These are phyloP conservation scores for Floccularia luteovirens DNA, from an alignment of 768 basidiomycete species.

Conservation along the genomic window DNA sequence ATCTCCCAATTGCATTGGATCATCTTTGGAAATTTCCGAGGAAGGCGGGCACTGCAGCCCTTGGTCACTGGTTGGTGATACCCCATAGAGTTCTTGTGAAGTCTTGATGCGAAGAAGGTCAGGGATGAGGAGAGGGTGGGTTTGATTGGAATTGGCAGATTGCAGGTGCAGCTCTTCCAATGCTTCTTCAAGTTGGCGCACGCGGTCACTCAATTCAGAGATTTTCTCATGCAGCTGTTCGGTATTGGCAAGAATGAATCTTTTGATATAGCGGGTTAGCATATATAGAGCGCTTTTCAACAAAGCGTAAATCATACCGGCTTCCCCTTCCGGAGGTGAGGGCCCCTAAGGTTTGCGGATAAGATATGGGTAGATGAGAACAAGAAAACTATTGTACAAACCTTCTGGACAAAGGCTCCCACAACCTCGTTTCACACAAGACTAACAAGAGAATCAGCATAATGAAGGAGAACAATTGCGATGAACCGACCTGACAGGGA, in stretches of 20 bases:
- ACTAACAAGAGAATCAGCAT: constrained; percentile 22
- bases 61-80: constrained; percentile 5
- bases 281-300: constrained; percentile 5
- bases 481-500: constrained; percentile 51
- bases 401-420: constrained; percentile 57
- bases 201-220: constrained; percentile 50
- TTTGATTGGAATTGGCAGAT: constrained; percentile 25
- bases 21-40: constrained; percentile 6
- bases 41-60: constrained; percentile 3
- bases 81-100: constrained; percentile 53
- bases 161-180: constrained; percentile 32
- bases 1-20: constrained; percentile 4
- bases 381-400: constrained; percentile 12
- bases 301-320: constrained; percentile 30
- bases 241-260: constrained; percentile 64
- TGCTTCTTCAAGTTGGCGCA: constrained; percentile 58
- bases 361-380: constrained; percentile 1
- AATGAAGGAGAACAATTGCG: constrained; percentile 6
- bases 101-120: constrained; percentile 59
- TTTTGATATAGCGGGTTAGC: constrained; percentile 13
- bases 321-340: constrained; percentile 58
- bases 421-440: constrained; percentile 60
- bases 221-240: constrained; percentile 63
- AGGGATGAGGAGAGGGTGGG: constrained; percentile 50
- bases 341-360: constrained; percentile 31